Evolutionary conservation across 2,329 filamentous ascomycete species (phyloP).

Genomic region (Verruconis gallopava): DNA sequence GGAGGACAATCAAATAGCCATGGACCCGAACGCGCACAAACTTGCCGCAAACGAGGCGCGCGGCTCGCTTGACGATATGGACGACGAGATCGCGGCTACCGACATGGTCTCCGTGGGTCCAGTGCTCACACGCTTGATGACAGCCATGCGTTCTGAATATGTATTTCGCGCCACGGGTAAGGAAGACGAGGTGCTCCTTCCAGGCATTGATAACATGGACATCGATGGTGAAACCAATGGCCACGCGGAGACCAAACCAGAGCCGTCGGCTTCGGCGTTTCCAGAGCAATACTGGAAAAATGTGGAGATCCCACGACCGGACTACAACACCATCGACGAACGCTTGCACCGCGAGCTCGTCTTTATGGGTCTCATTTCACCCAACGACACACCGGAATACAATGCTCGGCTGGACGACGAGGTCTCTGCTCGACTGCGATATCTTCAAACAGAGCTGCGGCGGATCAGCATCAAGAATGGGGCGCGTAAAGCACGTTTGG

Average conservation of each 20-base stretch:
- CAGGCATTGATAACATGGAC: slow-evolving; percentile 32
- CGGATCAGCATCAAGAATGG: slow-evolving; percentile 80
- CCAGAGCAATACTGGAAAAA: slow-evolving; percentile 74
- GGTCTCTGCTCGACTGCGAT: slow-evolving; percentile 75
- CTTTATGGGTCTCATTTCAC: slow-evolving; percentile 77
- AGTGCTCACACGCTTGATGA: slow-evolving; percentile 66
- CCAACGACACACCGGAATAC: slow-evolving; percentile 58
- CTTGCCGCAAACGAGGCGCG: slow-evolving; percentile 69
- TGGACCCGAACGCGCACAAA: slow-evolving; percentile 57
- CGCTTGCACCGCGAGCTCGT: slow-evolving; percentile 82
- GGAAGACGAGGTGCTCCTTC: slow-evolving; percentile 33
- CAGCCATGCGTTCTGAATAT: slow-evolving; percentile 60
- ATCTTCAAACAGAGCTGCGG: slow-evolving; percentile 70
- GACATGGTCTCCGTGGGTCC: slow-evolving; percentile 84
- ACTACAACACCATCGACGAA: slow-evolving; percentile 79
- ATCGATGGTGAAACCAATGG: slow-evolving; percentile 30
- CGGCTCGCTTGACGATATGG: slow-evolving; percentile 73
- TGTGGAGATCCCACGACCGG: slow-evolving; percentile 39
- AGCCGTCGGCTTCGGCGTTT: slow-evolving; percentile 60
- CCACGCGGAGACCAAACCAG: slow-evolving; percentile 13
- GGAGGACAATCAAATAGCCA: slow-evolving; percentile 69
- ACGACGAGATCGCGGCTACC: slow-evolving; percentile 74
- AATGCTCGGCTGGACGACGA: slow-evolving; percentile 89
- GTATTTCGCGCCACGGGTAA: slow-evolving; percentile 34
- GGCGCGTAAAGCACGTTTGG: slow-evolving; percentile 73